These are phyloP conservation scores for Entamoeba dispar DNA, from an alignment of 208 protist species.

Conservation along the genomic window DNA sequence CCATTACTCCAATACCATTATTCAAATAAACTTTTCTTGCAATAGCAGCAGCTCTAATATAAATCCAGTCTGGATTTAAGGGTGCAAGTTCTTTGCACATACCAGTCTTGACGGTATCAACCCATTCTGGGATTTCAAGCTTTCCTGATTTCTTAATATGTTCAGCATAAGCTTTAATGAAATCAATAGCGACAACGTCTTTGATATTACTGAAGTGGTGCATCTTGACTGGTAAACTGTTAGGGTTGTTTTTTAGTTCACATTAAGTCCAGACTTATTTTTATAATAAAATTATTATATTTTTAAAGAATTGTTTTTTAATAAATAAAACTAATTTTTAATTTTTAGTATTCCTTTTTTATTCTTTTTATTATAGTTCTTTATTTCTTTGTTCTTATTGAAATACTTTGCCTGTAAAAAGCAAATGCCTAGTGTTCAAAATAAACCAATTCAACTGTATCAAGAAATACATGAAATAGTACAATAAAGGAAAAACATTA, in stretches of 20 bases:
- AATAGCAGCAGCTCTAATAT: slow-evolving; percentile 9
- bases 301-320: no score
- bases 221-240: neutral
- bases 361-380: no score
- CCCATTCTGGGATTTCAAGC: neutral
- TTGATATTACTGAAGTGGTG: neutral
- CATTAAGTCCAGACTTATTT: no score
- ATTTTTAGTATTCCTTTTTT: no score
- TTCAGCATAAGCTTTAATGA: slow-evolving; percentile 8
- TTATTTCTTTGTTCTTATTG: no score
- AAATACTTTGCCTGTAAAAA: no score
- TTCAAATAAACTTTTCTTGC: slow-evolving; percentile 4
- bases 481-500: no score
- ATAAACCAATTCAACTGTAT: no score
- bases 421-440: no score
- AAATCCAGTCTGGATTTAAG: slow-evolving; percentile 16
- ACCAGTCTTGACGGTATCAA: slow-evolving; percentile 4
- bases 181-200: neutral
- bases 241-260: neutral
- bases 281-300: no score
- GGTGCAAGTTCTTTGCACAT: slow-evolving; percentile 9
- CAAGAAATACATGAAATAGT: no score
- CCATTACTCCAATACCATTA: neutral
- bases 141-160: neutral
- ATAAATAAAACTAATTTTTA: no score